A percentile compares a stretch with the other conserved stretches of the same genome.
Conservation (phyloP, 1,284 basidiomycete genomes). For the Chalciporus sp. region DNA sequence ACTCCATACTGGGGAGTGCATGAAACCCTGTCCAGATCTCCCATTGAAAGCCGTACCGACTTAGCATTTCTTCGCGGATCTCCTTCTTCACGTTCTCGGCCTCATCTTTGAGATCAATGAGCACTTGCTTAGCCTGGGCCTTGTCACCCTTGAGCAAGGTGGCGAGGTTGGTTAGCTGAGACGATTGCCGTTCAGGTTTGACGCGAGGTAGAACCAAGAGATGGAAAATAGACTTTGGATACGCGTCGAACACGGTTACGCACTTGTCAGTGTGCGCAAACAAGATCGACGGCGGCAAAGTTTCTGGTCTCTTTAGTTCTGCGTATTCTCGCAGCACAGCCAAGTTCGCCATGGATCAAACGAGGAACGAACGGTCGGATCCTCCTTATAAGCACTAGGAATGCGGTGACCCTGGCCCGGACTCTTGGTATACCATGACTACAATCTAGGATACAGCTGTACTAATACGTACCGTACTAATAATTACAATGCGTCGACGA, state of each 20-base stretch:
- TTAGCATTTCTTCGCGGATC: slow-evolving; percentile 83
- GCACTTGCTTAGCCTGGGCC: slow-evolving; percentile 51
- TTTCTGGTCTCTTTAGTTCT: slow-evolving; percentile 46
- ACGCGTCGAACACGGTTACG: slow-evolving; percentile 83
- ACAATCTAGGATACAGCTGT: slow-evolving; percentile 14
- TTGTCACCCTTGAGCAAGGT: slow-evolving; percentile 62
- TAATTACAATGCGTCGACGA: not conserved
- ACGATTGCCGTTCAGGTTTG: slow-evolving; percentile 32
- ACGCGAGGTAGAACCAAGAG: slow-evolving; percentile 77
- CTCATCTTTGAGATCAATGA: slow-evolving; percentile 59
- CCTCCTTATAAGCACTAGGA: not conserved
- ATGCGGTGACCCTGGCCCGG: not conserved
- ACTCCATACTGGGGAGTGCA: slow-evolving; percentile 79
- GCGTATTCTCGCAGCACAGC: slow-evolving; percentile 69
- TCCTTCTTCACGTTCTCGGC: slow-evolving; percentile 56
- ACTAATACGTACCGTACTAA: not conserved
- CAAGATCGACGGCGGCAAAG: slow-evolving; percentile 60
- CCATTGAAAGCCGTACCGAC: slow-evolving; percentile 81
- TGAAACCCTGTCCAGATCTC: slow-evolving; percentile 86
- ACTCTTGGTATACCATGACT: slow-evolving; percentile 23
- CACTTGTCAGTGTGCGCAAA: slow-evolving; percentile 63
- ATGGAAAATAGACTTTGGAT: slow-evolving; percentile 86
- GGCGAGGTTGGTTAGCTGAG: slow-evolving; percentile 58
- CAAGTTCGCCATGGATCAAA: slow-evolving; percentile 43
- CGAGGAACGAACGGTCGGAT: not conserved